Evolutionary conservation across 495 filamentous ascomycete species (phyloP).

Genomic region (Friedmanniomyces endolithicus): DNA sequence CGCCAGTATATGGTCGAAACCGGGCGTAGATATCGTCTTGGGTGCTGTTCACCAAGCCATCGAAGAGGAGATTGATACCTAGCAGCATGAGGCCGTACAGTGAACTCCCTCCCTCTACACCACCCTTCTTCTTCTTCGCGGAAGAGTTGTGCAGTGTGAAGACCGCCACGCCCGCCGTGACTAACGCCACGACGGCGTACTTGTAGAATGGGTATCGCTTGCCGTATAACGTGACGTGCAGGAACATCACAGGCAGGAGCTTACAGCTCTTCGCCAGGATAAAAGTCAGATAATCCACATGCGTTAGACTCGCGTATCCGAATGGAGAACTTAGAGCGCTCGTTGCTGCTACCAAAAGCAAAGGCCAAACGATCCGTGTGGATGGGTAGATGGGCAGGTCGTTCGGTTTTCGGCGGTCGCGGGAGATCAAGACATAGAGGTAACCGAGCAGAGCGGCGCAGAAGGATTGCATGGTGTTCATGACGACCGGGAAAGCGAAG

Average conservation of each 20-base stretch:
- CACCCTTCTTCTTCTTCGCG: constrained; percentile 52
- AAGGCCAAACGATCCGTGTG: constrained; percentile 55
- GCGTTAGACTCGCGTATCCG: constrained; percentile 80
- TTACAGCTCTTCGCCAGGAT: constrained; percentile 98
- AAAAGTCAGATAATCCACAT: constrained; percentile 98
- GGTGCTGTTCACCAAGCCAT: constrained; percentile 89
- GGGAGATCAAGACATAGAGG: constrained; percentile 59
- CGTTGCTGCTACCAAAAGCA: constrained; percentile 75
- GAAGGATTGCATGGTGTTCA: constrained; percentile 89
- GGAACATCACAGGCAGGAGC: constrained; percentile 90
- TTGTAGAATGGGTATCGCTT: constrained; percentile 90
- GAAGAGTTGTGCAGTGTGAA: constrained; percentile 80
- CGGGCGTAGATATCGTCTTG: constrained; percentile 87
- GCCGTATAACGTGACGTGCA: constrained; percentile 86
- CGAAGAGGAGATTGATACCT: constrained; percentile 84
- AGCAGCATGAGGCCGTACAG: constrained; percentile 73
- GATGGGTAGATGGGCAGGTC: constrained; percentile 64
- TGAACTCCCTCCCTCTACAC: constrained; percentile 40
- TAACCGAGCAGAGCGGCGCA: constrained; percentile 75
- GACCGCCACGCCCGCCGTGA: constrained; percentile 83
- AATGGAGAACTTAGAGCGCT: constrained; percentile 84
- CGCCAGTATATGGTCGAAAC: constrained; percentile 67
- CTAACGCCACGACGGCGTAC: constrained; percentile 80
- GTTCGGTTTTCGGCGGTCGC: constrained; percentile 31
- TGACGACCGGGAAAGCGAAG: constrained; percentile 85